These are phyloP conservation scores for Iris macrosiphon DNA, from an alignment of 106 monocot species.

Conservation along the genomic window DNA sequence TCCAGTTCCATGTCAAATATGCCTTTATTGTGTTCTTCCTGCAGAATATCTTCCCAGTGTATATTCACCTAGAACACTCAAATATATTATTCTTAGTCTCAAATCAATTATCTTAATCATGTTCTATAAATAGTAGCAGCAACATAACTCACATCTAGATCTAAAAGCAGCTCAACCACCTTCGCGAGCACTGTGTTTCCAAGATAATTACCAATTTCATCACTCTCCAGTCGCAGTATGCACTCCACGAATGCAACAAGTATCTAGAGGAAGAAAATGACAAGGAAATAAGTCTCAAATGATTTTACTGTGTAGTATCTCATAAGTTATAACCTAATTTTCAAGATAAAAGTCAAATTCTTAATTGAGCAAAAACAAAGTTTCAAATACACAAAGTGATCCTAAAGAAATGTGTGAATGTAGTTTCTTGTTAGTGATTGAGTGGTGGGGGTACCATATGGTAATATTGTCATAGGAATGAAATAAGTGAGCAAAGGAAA, in stretches of 20 bases:
- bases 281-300: neutral
- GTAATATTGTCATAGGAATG: too few species aligned
- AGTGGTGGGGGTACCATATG: too few species aligned
- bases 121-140: neutral
- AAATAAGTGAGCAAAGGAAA: too few species aligned
- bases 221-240: slow-evolving; percentile 57
- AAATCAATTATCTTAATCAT: neutral
- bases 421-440: too few species aligned
- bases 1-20: slow-evolving; percentile 94
- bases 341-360: too few species aligned
- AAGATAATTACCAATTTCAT: slow-evolving; percentile 62
- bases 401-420: too few species aligned
- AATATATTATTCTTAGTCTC: neutral
- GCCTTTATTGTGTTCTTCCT: slow-evolving; percentile 59
- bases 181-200: slow-evolving; percentile 50
- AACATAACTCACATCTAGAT: slow-evolving; percentile 70
- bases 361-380: too few species aligned
- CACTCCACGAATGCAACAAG: slow-evolving; percentile 67
- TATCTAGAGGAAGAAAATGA: slow-evolving; percentile 29
- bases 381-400: too few species aligned
- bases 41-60: slow-evolving; percentile 67
- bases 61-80: slow-evolving; percentile 57
- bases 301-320: too few species aligned
- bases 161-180: slow-evolving; percentile 64
- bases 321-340: too few species aligned